Evolutionary conservation across 225 moss, liverwort and hornwort species (phyloP).

Genomic region (Marchantia paleacea): DNA sequence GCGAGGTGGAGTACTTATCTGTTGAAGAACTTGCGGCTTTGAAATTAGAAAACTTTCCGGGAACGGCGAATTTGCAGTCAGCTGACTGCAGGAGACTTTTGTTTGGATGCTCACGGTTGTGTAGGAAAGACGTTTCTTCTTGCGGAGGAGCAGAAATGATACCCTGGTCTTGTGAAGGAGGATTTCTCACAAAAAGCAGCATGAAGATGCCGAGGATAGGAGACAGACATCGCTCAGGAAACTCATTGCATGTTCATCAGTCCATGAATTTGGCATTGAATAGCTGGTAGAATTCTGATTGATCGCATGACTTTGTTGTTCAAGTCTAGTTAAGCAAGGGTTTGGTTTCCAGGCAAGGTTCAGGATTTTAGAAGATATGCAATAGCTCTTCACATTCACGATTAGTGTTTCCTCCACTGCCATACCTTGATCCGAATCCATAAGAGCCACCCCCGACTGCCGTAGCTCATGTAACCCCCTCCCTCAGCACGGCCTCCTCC

Average conservation of each 20-base stretch:
- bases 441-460: slow-evolving; percentile 34
- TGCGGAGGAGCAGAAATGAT: not conserved
- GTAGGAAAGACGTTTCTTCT: too few relatives aligned
- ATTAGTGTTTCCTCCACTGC: slow-evolving; percentile 25
- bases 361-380: not conserved
- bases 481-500: slow-evolving; percentile 15
- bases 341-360: not conserved
- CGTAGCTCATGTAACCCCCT: slow-evolving; percentile 24
- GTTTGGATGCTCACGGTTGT: not conserved
- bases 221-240: not conserved
- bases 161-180: not conserved
- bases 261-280: not conserved
- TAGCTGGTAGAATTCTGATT: not conserved
- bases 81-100: not conserved
- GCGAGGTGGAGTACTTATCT: not conserved
- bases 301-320: not conserved
- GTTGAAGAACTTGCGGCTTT: not conserved
- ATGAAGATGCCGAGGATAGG: not conserved
- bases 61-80: not conserved
- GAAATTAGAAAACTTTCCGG: not conserved
- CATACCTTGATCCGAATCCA: slow-evolving; percentile 20
- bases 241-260: not conserved
- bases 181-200: not conserved
- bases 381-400: too few relatives aligned
- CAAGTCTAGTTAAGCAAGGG: not conserved